A percentile compares a stretch with the other conserved stretches of the same genome.
phyloP scores from a whole-genome alignment of 805 yeast genomes.

The Wickerhamomyces chambardii region DNA sequence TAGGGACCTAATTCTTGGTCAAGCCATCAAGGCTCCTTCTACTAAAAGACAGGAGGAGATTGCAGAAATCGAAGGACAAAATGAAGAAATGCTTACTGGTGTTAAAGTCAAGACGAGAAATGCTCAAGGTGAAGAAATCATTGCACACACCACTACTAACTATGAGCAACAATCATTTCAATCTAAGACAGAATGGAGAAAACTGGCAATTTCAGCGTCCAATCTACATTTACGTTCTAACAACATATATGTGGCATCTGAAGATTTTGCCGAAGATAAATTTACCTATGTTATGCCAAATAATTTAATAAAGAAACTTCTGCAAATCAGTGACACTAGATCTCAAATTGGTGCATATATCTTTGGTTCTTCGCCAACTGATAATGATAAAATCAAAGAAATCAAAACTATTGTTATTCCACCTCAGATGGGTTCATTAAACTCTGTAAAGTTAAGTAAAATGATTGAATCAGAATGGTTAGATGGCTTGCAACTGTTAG shows the following conservation, averaged over 20 bases:
- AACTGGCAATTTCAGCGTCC: slow-evolving; percentile 72
- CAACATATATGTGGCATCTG: slow-evolving; percentile 64
- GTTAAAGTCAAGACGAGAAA: slow-evolving; percentile 78
- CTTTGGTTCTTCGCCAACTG: slow-evolving; percentile 74
- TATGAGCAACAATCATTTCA: slow-evolving; percentile 81
- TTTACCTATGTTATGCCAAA: slow-evolving; percentile 76
- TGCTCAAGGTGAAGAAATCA: slow-evolving; percentile 94
- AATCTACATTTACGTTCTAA: slow-evolving; percentile 66
- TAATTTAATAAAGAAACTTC: slow-evolving; percentile 67
- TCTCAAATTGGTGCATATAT: slow-evolving; percentile 76
- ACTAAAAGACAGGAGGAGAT: slow-evolving; percentile 68
- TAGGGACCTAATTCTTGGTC: slow-evolving; percentile 90
- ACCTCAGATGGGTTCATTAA: slow-evolving; percentile 79
- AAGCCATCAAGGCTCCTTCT: slow-evolving; percentile 87
- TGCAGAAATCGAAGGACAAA: slow-evolving; percentile 57
- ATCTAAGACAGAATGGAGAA: slow-evolving; percentile 88
- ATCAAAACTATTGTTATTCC: slow-evolving; percentile 65
- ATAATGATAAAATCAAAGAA: slow-evolving; percentile 68
- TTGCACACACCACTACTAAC: slow-evolving; percentile 84
- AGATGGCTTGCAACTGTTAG: slow-evolving; percentile 67
- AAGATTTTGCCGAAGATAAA: slow-evolving; percentile 48
- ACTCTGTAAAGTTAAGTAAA: slow-evolving; percentile 30
- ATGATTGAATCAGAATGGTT: slow-evolving; percentile 44
- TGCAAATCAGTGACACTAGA: slow-evolving; percentile 72
- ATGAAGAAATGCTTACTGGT: slow-evolving; percentile 30